A percentile compares a stretch with the other conserved stretches of the same genome.
phyloP scores from a whole-genome alignment of 202 grass and related monocot genomes.

The Brachypodium distachyon region DNA sequence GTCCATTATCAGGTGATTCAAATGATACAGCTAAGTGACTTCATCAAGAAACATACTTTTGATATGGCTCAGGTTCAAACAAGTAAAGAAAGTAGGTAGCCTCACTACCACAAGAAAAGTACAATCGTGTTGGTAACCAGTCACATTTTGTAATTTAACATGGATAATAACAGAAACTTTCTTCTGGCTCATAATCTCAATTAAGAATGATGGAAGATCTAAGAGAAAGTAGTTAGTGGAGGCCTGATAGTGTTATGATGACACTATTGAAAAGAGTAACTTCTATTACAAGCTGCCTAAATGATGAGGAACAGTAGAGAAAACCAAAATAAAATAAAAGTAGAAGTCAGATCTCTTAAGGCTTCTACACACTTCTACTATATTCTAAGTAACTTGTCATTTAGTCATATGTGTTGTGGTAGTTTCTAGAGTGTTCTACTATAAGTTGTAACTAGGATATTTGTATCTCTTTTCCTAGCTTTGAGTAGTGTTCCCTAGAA shows the following conservation, averaged over 20 bases:
- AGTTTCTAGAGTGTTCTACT: too few relatives aligned
- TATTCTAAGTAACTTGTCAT: too few relatives aligned
- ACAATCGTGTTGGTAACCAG: neutral
- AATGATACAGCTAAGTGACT: neutral
- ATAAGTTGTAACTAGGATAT: too few relatives aligned
- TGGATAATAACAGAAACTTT: neutral
- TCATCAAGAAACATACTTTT: neutral
- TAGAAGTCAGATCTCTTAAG: too few relatives aligned
- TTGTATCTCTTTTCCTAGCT: too few relatives aligned
- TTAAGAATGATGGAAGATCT: constrained; percentile 4
- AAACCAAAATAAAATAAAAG: too few relatives aligned
- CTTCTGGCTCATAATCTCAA: neutral
- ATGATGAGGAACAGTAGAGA: too few relatives aligned
- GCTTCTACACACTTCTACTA: too few relatives aligned
- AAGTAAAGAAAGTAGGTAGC: neutral
- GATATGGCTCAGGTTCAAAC: neutral
- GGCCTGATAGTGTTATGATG: neutral
- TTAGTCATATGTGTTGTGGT: too few relatives aligned
- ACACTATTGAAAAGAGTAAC: neutral
- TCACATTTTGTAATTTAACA: neutral
- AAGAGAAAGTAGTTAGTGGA: neutral
- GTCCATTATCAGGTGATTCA: neutral
- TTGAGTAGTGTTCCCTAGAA: too few relatives aligned
- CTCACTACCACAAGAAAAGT: neutral
- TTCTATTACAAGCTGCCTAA: constrained; percentile 8